phyloP scores from a whole-genome alignment of 768 basidiomycete species.

The Podaxis pistillaris region DNA sequence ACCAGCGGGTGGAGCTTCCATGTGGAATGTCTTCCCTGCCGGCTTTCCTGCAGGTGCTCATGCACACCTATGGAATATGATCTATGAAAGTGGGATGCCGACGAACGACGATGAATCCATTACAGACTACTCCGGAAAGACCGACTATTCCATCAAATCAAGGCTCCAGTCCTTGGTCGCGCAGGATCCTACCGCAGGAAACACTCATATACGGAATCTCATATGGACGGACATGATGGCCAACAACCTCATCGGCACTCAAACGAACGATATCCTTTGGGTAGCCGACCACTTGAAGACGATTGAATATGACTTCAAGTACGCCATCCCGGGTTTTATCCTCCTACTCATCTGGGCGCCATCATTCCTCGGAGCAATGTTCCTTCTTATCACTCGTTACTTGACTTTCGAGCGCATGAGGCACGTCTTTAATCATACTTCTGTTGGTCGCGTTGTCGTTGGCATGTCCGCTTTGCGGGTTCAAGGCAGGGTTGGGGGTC shows the following conservation, averaged over 20 bases:
- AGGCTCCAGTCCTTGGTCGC: conserved; percentile 1
- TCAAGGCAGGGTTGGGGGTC: background rate
- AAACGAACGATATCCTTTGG: background rate
- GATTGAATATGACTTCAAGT: conserved; percentile 6
- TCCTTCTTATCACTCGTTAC: background rate
- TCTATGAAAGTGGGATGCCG: background rate
- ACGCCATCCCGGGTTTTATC: conserved; percentile 5
- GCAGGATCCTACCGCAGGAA: background rate
- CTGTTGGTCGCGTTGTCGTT: background rate
- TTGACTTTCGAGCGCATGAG: background rate
- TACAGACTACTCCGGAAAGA: conserved; percentile 1
- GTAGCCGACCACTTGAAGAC: background rate
- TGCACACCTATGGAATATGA: background rate
- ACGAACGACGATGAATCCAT: background rate
- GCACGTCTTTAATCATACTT: conserved; percentile 3
- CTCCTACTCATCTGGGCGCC: conserved; percentile 2
- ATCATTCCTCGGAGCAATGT: background rate
- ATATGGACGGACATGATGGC: conserved; percentile 6
- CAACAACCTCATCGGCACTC: background rate
- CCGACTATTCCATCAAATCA: background rate
- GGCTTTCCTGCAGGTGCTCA: conserved; percentile 2
- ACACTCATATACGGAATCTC: background rate
- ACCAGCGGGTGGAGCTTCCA: conserved; percentile 6
- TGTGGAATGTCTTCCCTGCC: background rate
- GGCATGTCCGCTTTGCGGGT: background rate